Percentiles rank a stretch among this genome's conserved stretches.
These are phyloP conservation scores for Lachnellula willkommii DNA, from an alignment of 2,329 filamentous ascomycete genomes.

Conservation along the genomic window DNA sequence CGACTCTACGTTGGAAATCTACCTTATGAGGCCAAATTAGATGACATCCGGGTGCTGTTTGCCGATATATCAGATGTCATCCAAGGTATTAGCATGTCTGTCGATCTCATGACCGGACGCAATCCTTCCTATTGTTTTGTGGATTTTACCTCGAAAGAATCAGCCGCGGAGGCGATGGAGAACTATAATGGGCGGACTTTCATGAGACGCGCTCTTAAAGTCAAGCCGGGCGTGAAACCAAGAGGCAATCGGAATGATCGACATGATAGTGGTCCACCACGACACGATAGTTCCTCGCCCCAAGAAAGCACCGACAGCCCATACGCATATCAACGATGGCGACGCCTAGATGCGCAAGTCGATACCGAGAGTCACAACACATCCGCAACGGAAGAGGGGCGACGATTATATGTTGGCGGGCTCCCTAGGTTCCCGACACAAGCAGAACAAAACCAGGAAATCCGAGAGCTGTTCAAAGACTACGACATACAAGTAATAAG, in stretches of 20 bases:
- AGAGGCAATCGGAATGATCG: slow-evolving; percentile 13
- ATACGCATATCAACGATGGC: slow-evolving; percentile 22
- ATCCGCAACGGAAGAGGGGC: slow-evolving; percentile 30
- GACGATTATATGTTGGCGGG: slow-evolving; percentile 47
- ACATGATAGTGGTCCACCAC: not conserved
- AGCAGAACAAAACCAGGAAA: slow-evolving; percentile 41
- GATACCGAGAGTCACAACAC: slow-evolving; percentile 13
- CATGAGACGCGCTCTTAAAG: slow-evolving; percentile 54
- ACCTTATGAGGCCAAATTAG: slow-evolving; percentile 46
- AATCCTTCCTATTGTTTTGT: slow-evolving; percentile 74
- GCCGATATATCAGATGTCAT: slow-evolving; percentile 36
- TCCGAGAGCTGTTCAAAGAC: slow-evolving; percentile 42
- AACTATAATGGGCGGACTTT: slow-evolving; percentile 50
- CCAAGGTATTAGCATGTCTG: slow-evolving; percentile 60
- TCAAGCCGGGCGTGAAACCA: slow-evolving; percentile 52
- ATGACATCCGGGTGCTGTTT: slow-evolving; percentile 46
- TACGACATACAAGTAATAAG: slow-evolving; percentile 39
- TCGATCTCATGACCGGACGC: slow-evolving; percentile 61
- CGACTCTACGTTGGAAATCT: slow-evolving; percentile 51
- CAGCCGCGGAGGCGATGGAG: slow-evolving; percentile 53
- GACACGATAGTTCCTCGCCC: not conserved
- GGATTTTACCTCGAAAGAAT: slow-evolving; percentile 53
- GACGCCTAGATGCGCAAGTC: slow-evolving; percentile 12
- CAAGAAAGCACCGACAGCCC: not conserved
- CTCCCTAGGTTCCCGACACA: slow-evolving; percentile 46